Conservation (phyloP, 1,139 yeast genomes). For the Hyphopichia fennica region DNA sequence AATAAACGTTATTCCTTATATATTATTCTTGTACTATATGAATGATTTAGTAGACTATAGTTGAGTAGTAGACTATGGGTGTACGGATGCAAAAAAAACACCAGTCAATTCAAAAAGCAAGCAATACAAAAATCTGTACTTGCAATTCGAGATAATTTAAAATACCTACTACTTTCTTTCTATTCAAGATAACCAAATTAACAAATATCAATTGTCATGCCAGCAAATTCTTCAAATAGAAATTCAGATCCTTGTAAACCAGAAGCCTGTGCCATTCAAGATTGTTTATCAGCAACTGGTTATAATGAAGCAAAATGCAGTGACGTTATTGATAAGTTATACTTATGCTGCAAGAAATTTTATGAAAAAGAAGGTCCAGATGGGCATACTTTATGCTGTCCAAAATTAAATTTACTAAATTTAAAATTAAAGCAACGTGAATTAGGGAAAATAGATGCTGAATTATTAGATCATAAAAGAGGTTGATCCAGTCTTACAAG, state of each 20-base stretch:
- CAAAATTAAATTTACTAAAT: constrained; percentile 53
- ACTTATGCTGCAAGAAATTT: constrained; percentile 59
- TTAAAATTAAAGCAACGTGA: constrained; percentile 59
- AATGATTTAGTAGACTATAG: no score
- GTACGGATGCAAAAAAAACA: not conserved
- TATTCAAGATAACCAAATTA: no score
- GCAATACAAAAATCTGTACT: no score
- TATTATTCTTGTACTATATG: no score
- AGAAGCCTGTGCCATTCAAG: constrained; percentile 69
- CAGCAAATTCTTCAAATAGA: not conserved
- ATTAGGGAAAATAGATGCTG: constrained; percentile 54
- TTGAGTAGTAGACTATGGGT: not conserved
- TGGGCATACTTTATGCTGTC: constrained; percentile 67
- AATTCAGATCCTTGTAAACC: constrained; percentile 56
- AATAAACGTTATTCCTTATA: no score
- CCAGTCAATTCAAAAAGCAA: no score
- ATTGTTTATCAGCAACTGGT: constrained; percentile 54
- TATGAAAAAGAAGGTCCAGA: constrained; percentile 53
- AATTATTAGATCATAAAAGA: constrained; percentile 22
- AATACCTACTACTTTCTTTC: no score
- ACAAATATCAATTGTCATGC: no score
- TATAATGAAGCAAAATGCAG: constrained; percentile 67
- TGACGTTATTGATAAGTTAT: constrained; percentile 55
- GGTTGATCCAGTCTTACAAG: not conserved
- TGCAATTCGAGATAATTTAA: no score